Conservation (phyloP, 2,329 filamentous ascomycete species). For the Fusarium sp. region DNA sequence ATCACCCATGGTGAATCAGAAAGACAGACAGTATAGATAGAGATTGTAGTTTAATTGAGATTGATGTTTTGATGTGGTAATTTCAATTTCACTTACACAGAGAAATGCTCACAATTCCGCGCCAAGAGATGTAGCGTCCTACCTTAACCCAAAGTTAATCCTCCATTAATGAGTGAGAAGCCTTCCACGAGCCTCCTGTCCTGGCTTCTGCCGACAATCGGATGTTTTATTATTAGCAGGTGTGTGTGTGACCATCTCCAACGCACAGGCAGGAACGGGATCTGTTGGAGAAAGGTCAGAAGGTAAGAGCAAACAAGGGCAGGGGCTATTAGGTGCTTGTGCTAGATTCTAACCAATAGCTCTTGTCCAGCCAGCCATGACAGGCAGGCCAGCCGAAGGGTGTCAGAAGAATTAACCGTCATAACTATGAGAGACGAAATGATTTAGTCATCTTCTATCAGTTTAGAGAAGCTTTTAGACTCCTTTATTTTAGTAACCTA, state of each 20-base stretch:
- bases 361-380: background rate
- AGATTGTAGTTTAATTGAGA: background rate
- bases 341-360: background rate
- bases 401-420: no score
- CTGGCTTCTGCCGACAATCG: constrained; percentile 20
- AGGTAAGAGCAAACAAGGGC: background rate
- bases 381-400: background rate
- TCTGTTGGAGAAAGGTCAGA: constrained; percentile 31
- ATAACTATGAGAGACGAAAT: no score
- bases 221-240: constrained; percentile 30
- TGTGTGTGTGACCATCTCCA: constrained; percentile 9
- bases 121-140: constrained; percentile 26
- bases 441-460: no score
- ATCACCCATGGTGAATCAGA: background rate
- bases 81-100: background rate
- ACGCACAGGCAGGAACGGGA: constrained; percentile 28
- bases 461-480: no score
- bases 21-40: background rate
- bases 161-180: background rate
- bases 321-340: constrained; percentile 8
- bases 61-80: constrained; percentile 6
- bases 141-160: constrained; percentile 36
- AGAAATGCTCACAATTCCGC: background rate
- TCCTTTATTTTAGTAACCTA: no score
- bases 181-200: constrained; percentile 5